Evolutionary conservation across 2,329 filamentous ascomycete species (phyloP).

Genomic region (Penicillium hordei): DNA sequence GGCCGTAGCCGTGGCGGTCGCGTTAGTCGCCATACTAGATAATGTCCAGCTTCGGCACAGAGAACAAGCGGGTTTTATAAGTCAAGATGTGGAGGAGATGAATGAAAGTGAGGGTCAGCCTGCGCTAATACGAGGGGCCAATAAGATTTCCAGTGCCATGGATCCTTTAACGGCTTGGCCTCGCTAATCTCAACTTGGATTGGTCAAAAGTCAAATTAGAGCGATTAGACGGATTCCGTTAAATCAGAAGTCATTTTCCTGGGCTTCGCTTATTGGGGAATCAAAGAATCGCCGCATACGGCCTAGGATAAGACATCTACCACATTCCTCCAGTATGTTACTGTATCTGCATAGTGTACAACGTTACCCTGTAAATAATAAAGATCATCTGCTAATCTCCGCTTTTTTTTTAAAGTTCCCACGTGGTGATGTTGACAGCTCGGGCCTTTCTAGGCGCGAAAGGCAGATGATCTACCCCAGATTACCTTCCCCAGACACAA

Average conservation of each 20-base stretch:
- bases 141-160: background rate
- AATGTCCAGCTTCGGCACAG: background rate
- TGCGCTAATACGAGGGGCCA: background rate
- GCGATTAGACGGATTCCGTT: background rate
- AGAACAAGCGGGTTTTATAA: background rate
- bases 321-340: no score
- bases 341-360: no score
- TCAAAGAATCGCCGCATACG: background rate
- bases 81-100: slow-evolving; percentile 1
- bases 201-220: background rate
- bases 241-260: background rate
- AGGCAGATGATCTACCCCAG: background rate
- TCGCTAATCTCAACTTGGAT: background rate
- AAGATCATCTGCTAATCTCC: background rate
- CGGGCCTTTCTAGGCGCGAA: background rate
- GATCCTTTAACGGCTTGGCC: background rate
- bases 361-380: no score
- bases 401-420: background rate
- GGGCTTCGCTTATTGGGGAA: background rate
- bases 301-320: background rate
- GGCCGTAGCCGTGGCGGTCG: slow-evolving; percentile 18
- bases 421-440: slow-evolving; percentile 1
- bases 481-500: background rate
- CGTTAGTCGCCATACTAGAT: slow-evolving; percentile 20
- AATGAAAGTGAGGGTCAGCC: slow-evolving; percentile 1